Evolutionary conservation across 140 eudicot species (phyloP).

Genomic region (Stevia rebaudiana): DNA sequence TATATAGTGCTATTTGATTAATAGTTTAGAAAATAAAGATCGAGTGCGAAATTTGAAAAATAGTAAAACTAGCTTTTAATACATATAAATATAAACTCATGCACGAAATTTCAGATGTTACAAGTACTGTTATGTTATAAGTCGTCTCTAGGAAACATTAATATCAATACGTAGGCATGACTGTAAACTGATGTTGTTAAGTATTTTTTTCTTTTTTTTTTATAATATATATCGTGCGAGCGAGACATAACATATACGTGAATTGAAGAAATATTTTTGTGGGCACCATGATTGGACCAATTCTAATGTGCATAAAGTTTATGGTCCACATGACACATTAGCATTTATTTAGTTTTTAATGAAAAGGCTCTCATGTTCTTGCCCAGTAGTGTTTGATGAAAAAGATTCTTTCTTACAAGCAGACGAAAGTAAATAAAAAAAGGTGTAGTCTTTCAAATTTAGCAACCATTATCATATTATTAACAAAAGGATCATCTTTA

Average conservation of each 20-base stretch:
- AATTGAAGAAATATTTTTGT: slow-evolving; percentile 10
- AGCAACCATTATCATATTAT: background rate
- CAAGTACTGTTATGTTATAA: no score
- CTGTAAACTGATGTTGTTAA: no score
- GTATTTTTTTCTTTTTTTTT: no score
- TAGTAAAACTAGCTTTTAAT: no score
- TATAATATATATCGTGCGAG: background rate
- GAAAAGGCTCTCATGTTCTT: slow-evolving; percentile 14
- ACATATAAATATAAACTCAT: background rate
- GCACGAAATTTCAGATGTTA: no score
- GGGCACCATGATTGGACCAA: slow-evolving; percentile 28
- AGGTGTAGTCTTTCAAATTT: background rate
- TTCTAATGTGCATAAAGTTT: slow-evolving; percentile 24
- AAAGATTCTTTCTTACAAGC: slow-evolving; percentile 14
- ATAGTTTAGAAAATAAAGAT: background rate
- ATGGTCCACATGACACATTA: slow-evolving; percentile 27
- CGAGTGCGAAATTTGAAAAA: background rate
- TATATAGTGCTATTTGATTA: background rate
- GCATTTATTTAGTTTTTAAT: background rate
- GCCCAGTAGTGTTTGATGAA: slow-evolving; percentile 21
- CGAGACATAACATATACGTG: slow-evolving; percentile 7
- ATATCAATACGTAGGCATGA: no score
- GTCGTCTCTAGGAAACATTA: no score
- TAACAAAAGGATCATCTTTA: no score
- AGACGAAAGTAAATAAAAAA: background rate